Base-by-base conservation (phyloP, 352 stramenopile genomes). In the Phytophthora podocarpi region DNA sequence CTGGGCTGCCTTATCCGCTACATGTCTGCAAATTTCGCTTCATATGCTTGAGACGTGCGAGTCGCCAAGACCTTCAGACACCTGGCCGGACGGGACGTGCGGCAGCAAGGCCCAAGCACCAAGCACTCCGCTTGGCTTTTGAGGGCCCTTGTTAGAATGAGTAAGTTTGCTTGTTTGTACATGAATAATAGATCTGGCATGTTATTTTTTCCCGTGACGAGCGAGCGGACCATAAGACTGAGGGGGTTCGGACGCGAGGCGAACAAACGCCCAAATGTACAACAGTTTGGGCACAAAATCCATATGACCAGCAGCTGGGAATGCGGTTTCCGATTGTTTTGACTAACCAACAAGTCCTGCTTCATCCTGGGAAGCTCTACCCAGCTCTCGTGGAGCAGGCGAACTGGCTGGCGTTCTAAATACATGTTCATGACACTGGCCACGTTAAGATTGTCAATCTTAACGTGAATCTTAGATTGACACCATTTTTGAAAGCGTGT, bases 291-390 rank as follows among this genome's bases (percentile, higher is more conserved):
- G 52, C 40, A 39, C 40, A 47, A 31, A 57, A 26, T 10, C 1
- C 1, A 7, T 24, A 35, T 28, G 13, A 15, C 8, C 30, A 57
- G 35, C 55, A 36, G 46, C 45, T 64, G 56, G 56, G 36, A 58
- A 27, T 37, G 15, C 18, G 8, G 50, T n/a, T 43, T 11, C 28
- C n/a, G 48, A 54, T 60, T 35, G 28, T 31, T 41, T 43, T 55
- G 31, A 42, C 7, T 60, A 23, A 40, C 24, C 9, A 51, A 45
- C 39, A 28, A 39, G n/a, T 28, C 31, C 23, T 39, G 28, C 9
- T 43, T 60, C 56, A 64, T 59, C 37, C 52, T 51, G 46, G 28
- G 46, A 64, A 56, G 45, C 27, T 47, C 41, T 31, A n/a, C n/a
- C n/a, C n/a, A n/a, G n/a, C n/a, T n/a, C n/a, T n/a, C n/a, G n/a